Evolutionary conservation across 306 rosid species (phyloP), one percentile per base, ranked within the genome.

Genomic region (Lathyrus tuberosus): DNA sequence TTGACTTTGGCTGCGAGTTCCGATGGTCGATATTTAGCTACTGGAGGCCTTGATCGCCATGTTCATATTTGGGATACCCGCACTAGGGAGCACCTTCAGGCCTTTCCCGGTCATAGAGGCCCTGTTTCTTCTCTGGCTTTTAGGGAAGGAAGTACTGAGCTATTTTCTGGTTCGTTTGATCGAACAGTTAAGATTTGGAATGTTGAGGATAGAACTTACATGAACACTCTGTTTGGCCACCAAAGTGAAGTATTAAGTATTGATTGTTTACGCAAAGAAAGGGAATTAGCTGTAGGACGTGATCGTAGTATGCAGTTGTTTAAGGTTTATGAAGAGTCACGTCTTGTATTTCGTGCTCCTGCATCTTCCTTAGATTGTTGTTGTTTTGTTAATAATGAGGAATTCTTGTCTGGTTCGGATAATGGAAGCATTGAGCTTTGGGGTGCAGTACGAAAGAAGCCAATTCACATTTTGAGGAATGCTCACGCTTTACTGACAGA

Each of bases 271-370:
- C 88, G 92, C 15, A 94, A 87, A 82, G 99, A 94, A 80, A 84
- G 99, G 81, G 81, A 88, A 11, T 78, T 94, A 61, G 62, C 95
- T 2, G 92, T 82, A 64, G 99, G 97, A 57, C 97, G 96, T 44
- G 99, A 94, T 77, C 91, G 96, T 74, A 88, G 79, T 63, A 83
- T 94, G 96, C 96, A 88, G 81, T 74, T 94, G 79, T 91, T 82
- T 79, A 94, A 94, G 96, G 99, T 94, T 42, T 97, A 86, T n/a
- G 99, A 94, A 79, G 97, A 88, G 58, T 87, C 95, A 14, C 97
- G 97, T 33, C 86, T 91, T 73, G 86, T 87, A 56, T 94, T 94
- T 42, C 99, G 91, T 41, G 89, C 99, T 67, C 89, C 95, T 54
- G 91, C 94, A 16, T 87, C 92, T 58, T 87, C 97, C 57, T 78